These are phyloP conservation scores for Boletus tomentosulus DNA, from an alignment of 768 basidiomycete species.

Conservation along the genomic window DNA sequence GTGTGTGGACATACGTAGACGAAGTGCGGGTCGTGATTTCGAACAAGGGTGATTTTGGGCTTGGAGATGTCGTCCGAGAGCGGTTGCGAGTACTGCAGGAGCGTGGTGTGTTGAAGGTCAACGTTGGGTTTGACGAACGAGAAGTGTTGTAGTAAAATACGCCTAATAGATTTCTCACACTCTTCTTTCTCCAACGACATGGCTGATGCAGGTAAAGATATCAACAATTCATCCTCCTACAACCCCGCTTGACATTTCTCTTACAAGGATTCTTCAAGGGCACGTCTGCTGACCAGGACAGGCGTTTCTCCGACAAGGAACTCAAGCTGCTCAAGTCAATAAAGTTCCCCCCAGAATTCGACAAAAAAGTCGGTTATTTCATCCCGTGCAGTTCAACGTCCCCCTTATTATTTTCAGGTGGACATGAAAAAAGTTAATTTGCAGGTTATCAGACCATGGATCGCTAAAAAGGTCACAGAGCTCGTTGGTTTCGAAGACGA, in stretches of 20 bases:
- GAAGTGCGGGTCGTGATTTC: constrained; percentile 29
- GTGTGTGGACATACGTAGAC: constrained; percentile 20
- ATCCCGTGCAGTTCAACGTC: background rate
- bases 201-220: constrained; percentile 52
- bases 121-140: constrained; percentile 30
- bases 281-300: constrained; percentile 86
- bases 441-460: constrained; percentile 90
- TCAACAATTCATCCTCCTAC: constrained; percentile 5
- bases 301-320: constrained; percentile 94
- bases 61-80: constrained; percentile 24
- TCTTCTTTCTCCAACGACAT: constrained; percentile 30
- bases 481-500: constrained; percentile 95
- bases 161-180: constrained; percentile 21
- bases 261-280: constrained; percentile 80
- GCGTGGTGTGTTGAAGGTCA: constrained; percentile 27
- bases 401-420: constrained; percentile 45
- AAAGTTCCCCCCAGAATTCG: constrained; percentile 88
- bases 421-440: constrained; percentile 96
- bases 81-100: constrained; percentile 17
- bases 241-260: constrained; percentile 8
- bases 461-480: constrained; percentile 87
- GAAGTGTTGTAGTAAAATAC: constrained; percentile 21
- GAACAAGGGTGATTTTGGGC: constrained; percentile 26
- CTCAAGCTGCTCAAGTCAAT: constrained; percentile 80
- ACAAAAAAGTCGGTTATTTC: constrained; percentile 62